Evolutionary conservation across 805 yeast genomes (phyloP).

Genomic region (Wickerhamomyces bovis): DNA sequence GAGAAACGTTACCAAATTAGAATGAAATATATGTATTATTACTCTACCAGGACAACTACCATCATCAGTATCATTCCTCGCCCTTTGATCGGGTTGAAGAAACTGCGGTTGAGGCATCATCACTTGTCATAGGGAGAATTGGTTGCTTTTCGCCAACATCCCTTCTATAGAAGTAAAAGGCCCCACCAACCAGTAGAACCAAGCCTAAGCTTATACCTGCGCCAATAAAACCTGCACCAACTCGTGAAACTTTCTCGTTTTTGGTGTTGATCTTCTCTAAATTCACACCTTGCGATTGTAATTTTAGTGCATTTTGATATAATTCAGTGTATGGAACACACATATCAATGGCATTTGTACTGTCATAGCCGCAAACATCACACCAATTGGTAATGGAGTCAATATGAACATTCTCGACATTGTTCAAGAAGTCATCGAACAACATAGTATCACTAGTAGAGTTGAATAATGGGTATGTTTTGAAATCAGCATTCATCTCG

Average conservation of each 20-base stretch:
- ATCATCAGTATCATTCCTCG: not conserved
- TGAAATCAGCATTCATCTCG: conserved; percentile 24
- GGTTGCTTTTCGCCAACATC: not conserved
- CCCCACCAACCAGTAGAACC: conserved; percentile 20
- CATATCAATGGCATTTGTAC: conserved; percentile 21
- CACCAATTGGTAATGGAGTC: conserved; percentile 33
- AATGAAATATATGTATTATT: not conserved
- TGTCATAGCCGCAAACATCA: conserved; percentile 27
- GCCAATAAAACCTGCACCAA: conserved; percentile 47
- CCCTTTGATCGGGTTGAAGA: not conserved
- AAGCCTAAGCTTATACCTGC: conserved; percentile 42
- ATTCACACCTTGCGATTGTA: conserved; percentile 27
- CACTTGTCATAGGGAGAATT: not conserved
- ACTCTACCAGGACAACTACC: no score
- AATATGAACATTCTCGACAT: conserved; percentile 25
- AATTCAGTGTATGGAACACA: conserved; percentile 30
- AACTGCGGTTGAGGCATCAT: not conserved
- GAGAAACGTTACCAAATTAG: conserved; percentile 19
- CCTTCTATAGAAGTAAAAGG: not conserved
- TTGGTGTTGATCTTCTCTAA: conserved; percentile 16
- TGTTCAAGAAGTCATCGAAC: conserved; percentile 30
- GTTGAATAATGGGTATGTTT: conserved; percentile 35
- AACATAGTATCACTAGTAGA: conserved; percentile 25
- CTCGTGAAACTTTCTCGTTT: conserved; percentile 23
- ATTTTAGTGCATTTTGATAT: conserved; percentile 26